Evolutionary conservation across 169 alveolate species (phyloP), one percentile per base, ranked within the genome.

Genomic region (Theileria luwenshuni): DNA sequence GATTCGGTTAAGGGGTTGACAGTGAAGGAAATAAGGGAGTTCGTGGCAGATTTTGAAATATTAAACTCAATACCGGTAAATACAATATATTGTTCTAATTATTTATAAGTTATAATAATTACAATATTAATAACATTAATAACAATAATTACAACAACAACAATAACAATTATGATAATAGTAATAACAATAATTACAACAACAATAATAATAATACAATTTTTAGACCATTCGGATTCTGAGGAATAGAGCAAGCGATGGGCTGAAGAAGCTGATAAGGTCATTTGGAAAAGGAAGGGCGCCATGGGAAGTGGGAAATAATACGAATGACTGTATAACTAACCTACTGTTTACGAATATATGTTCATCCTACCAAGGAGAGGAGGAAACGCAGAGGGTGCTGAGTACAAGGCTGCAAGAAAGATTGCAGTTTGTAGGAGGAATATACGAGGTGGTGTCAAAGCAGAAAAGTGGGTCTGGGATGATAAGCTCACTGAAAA

Each of bases 401-500:
- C 47, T 19, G 70, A 71, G 51, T n/a, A 25, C 42, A n/a, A 21
- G 49, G 72, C 15, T 79, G 43, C 74, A 64, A 54, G 87, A 74
- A 25, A 35, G 83, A 41, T 52, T 79, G 25, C 41, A 64, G 47
- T 21, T 79, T 28, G 87, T 79, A 3, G 87, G 83, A 27, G 87
- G 87, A 17, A 79, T 79, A 0, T 79, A 79, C 63, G 87, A 79
- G 51, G 62, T 79, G 38, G 87, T 67, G 25, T 32, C 87, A 0
- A 79, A 79, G 51, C 87, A 79, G 19, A 62, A 76, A 17, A 79
- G 61, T n/a, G 8, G 75, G 8, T 19, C 43, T 23, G 68, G 51
- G 23, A 59, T 79, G 42, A 33, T 79, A 43, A 65, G 47, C 8
- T 79, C 87, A 25, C 73, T 79, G 51, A 56, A 77, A 42, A 79